Percentiles rank a stretch among this genome's conserved stretches.
Evolutionary conservation across 2,329 filamentous ascomycete genomes (phyloP).

Genomic region (Trichophyton rubrum): DNA sequence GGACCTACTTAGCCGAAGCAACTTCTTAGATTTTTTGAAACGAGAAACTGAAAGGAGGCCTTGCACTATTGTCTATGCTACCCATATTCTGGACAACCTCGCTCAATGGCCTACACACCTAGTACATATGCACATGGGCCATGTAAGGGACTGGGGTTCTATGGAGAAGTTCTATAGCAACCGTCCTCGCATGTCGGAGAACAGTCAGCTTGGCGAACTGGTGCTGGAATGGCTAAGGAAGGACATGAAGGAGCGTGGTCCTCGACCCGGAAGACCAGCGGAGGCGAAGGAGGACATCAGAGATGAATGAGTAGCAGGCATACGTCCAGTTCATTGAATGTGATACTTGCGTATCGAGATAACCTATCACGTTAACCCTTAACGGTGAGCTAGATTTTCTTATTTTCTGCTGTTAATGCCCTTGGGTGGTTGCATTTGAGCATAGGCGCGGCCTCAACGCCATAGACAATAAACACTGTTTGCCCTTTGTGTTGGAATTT

Average conservation of each 20-base stretch:
- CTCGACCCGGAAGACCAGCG: conserved; percentile 49
- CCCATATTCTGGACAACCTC: conserved; percentile 91
- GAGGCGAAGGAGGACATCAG: conserved; percentile 23
- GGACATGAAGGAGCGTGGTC: conserved; percentile 67
- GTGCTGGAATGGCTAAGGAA: conserved; percentile 77
- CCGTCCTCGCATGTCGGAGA: conserved; percentile 48
- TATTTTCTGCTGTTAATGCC: conserved; percentile 8
- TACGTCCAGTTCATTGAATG: background rate
- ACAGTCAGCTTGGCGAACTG: conserved; percentile 73
- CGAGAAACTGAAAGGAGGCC: conserved; percentile 67
- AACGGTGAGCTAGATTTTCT: conserved; percentile 12
- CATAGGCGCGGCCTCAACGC: conserved; percentile 16
- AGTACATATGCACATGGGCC: conserved; percentile 86
- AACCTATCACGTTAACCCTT: conserved; percentile 8
- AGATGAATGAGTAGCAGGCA: background rate
- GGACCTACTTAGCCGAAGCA: conserved; percentile 69
- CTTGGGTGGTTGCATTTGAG: conserved; percentile 12
- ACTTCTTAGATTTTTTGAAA: conserved; percentile 79
- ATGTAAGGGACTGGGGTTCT: conserved; percentile 72
- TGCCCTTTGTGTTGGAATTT: conserved; percentile 10
- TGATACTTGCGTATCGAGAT: background rate
- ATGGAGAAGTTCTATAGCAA: conserved; percentile 56
- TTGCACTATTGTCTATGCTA: conserved; percentile 94
- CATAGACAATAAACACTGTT: conserved; percentile 7
- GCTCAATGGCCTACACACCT: conserved; percentile 91